These are phyloP conservation scores for Rhizophagus sp. DNA, from an alignment of 192 early-diverging fungal genomes.

Conservation along the genomic window DNA sequence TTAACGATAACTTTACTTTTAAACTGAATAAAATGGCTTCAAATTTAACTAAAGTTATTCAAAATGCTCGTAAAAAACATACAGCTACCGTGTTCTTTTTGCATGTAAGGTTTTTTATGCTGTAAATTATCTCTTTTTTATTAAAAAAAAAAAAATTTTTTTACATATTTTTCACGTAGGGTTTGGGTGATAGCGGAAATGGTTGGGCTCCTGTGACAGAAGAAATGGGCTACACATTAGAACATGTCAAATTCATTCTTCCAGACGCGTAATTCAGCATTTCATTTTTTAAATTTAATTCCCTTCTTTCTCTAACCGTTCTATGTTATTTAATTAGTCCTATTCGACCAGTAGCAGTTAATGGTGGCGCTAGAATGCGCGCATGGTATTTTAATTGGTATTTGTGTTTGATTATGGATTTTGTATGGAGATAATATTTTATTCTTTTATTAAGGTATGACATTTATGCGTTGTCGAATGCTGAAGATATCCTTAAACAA, in stretches of 20 bases:
- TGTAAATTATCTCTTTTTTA: not conserved
- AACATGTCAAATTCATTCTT: slow-evolving; percentile 89
- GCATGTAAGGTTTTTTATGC: slow-evolving; percentile 28
- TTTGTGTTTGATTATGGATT: slow-evolving; percentile 39
- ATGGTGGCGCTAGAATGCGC: slow-evolving; percentile 81
- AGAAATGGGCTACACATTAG: slow-evolving; percentile 59
- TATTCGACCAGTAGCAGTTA: slow-evolving; percentile 68
- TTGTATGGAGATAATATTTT: not conserved
- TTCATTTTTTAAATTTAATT: not conserved
- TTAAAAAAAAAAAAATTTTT: not conserved
- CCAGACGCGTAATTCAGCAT: slow-evolving; percentile 71
- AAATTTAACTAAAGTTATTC: slow-evolving; percentile 41
- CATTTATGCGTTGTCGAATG: slow-evolving; percentile 48
- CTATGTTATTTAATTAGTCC: slow-evolving; percentile 38
- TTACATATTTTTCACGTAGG: slow-evolving; percentile 19
- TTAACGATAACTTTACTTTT: too few species aligned
- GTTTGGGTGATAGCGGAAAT: slow-evolving; percentile 61
- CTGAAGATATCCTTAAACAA: slow-evolving; percentile 59
- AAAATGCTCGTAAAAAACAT: slow-evolving; percentile 44
- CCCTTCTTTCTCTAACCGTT: not conserved
- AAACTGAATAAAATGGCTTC: not conserved
- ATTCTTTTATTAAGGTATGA: slow-evolving; percentile 23
- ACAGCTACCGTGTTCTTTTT: slow-evolving; percentile 59
- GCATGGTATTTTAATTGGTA: slow-evolving; percentile 86
- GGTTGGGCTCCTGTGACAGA: slow-evolving; percentile 59